A percentile compares a stretch with the other conserved stretches of the same genome.
Evolutionary conservation across 495 filamentous ascomycete species (phyloP).

Genomic region (Penicillium desertorum): DNA sequence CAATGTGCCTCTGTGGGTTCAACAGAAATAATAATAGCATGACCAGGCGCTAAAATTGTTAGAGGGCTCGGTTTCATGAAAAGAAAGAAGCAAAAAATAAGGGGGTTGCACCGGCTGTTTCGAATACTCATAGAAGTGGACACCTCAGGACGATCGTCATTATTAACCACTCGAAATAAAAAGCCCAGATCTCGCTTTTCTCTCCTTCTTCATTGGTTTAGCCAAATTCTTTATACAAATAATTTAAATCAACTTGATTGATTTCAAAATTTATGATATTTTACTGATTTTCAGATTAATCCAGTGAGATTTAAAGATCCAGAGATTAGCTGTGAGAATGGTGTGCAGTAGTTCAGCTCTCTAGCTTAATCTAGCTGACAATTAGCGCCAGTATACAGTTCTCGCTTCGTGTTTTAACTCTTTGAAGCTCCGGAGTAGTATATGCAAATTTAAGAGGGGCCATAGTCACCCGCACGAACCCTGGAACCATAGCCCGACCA

Average conservation of each 20-base stretch:
- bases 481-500: background rate
- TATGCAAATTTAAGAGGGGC: too few species aligned
- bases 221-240: background rate
- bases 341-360: slow-evolving; percentile 4
- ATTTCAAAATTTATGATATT: background rate
- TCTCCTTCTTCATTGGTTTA: slow-evolving; percentile 3
- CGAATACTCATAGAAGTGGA: slow-evolving; percentile 11
- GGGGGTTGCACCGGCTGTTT: slow-evolving; percentile 13
- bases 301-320: background rate
- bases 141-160: slow-evolving; percentile 11
- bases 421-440: too few species aligned
- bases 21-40: background rate
- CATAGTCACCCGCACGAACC: background rate
- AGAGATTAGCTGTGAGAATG: slow-evolving; percentile 2
- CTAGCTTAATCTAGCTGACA: background rate
- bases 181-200: slow-evolving; percentile 6
- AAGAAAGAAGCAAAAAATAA: slow-evolving; percentile 4
- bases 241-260: background rate
- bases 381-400: background rate
- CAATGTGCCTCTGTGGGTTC: background rate
- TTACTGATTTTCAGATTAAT: background rate
- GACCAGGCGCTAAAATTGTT: background rate
- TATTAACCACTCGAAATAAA: slow-evolving; percentile 3
- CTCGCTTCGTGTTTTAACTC: background rate
- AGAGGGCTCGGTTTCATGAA: slow-evolving; percentile 15